phyloP scores from a whole-genome alignment of 2,329 filamentous ascomycete genomes.

The Macrophomina tecta region DNA sequence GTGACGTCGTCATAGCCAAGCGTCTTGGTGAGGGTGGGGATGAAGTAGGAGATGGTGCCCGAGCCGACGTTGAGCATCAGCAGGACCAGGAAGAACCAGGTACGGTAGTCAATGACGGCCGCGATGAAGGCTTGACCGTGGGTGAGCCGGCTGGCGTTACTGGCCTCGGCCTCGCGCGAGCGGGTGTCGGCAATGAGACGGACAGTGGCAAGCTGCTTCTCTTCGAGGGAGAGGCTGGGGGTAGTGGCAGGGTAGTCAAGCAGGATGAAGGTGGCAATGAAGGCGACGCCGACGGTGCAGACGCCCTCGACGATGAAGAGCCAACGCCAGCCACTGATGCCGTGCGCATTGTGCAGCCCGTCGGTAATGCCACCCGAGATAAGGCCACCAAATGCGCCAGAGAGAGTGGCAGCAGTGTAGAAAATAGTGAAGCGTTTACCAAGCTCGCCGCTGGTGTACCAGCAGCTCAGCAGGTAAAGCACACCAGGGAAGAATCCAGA shows the following conservation, averaged over 20 bases:
- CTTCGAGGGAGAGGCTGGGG: conserved; percentile 61
- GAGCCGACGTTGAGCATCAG: conserved; percentile 29
- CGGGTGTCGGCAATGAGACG: conserved; percentile 23
- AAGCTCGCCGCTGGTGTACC: conserved; percentile 27
- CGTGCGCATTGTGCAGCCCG: conserved; percentile 55
- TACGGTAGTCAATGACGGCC: conserved; percentile 28
- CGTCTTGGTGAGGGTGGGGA: conserved; percentile 69
- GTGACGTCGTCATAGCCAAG: conserved; percentile 64
- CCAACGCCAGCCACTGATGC: conserved; percentile 41
- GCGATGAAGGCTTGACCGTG: conserved; percentile 26
- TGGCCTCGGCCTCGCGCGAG: conserved; percentile 15
- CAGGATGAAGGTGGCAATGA: conserved; percentile 55
- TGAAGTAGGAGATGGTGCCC: conserved; percentile 38
- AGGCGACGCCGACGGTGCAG: conserved; percentile 26
- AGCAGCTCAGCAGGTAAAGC: conserved; percentile 28
- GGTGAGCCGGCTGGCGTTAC: conserved; percentile 6
- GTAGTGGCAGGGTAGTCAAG: conserved; percentile 66
- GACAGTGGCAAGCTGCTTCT: conserved; percentile 42
- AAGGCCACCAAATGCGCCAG: conserved; percentile 66
- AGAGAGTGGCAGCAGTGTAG: conserved; percentile 63
- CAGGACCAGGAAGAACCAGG: conserved; percentile 27
- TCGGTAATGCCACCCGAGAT: conserved; percentile 65
- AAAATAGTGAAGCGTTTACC: conserved; percentile 63
- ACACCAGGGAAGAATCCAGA: conserved; percentile 35
- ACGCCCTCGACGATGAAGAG: conserved; percentile 45